Conservation (phyloP, 768 basidiomycete genomes). For the Naganishia vishniacii region DNA sequence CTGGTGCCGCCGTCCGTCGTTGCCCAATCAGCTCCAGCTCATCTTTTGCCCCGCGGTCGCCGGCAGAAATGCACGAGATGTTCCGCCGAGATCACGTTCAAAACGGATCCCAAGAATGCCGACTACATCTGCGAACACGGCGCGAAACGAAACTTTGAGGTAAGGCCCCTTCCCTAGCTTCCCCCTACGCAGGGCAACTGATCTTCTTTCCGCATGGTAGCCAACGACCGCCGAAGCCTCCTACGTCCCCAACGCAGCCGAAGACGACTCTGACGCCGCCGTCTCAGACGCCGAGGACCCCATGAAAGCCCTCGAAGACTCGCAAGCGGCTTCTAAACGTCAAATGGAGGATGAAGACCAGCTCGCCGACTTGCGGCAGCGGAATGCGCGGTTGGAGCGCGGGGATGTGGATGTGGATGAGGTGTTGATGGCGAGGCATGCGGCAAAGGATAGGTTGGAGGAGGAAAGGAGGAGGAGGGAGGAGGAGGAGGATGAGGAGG, state of each 20-base stretch:
- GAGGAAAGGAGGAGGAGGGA: constrained; percentile 58
- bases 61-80: constrained; percentile 70
- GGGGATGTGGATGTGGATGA: constrained; percentile 62
- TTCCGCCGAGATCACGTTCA: constrained; percentile 98
- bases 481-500: constrained; percentile 86
- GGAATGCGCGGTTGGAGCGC: constrained; percentile 76
- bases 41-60: no score
- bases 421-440: constrained; percentile 47
- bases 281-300: constrained; percentile 60
- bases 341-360: constrained; percentile 99
- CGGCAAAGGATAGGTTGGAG: constrained; percentile 64
- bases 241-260: constrained; percentile 44
- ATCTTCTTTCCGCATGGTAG: not conserved
- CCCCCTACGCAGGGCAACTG: not conserved
- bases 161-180: constrained; percentile 27
- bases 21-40: no score
- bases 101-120: constrained; percentile 80
- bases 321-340: constrained; percentile 82
- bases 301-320: constrained; percentile 93
- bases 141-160: constrained; percentile 91
- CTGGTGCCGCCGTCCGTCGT: no score
- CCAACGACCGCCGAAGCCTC: constrained; percentile 28
- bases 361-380: constrained; percentile 64
- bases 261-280: constrained; percentile 47
- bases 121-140: constrained; percentile 73